Evolutionary conservation across 177 flowering plant species (phyloP).

Genomic region (Vitis hybrid): DNA sequence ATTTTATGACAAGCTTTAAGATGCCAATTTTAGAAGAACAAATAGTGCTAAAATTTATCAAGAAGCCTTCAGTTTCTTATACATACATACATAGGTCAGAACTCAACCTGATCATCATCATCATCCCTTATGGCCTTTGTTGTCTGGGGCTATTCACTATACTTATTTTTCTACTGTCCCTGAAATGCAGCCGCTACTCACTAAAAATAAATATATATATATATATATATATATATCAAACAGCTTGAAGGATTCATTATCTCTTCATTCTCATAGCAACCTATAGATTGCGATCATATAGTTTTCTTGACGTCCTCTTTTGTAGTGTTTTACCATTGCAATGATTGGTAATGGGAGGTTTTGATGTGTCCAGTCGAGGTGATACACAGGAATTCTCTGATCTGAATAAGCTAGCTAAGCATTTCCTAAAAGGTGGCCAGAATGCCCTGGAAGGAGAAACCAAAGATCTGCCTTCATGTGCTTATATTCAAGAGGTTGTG

Average conservation of each 20-base stretch:
- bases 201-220: too few relatives aligned
- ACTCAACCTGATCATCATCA: too few relatives aligned
- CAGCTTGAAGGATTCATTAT: too few relatives aligned
- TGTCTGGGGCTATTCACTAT: too few relatives aligned
- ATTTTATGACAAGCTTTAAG: neutral
- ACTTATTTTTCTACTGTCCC: too few relatives aligned
- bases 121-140: too few relatives aligned
- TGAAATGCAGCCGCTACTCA: too few relatives aligned
- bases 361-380: slow-evolving; percentile 68
- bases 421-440: slow-evolving; percentile 69
- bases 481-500: slow-evolving; percentile 87
- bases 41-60: neutral
- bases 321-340: neutral
- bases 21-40: neutral
- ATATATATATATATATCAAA: neutral
- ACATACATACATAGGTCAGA: neutral
- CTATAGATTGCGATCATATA: neutral
- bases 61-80: neutral
- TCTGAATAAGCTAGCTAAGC: slow-evolving; percentile 86
- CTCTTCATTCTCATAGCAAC: neutral
- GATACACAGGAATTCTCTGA: slow-evolving; percentile 94
- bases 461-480: slow-evolving; percentile 64
- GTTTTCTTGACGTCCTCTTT: neutral
- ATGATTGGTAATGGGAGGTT: slow-evolving; percentile 9
- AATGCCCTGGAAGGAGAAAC: slow-evolving; percentile 41